phyloP scores from a whole-genome alignment of 2,329 filamentous ascomycete species.

The Penicillium hordei region DNA sequence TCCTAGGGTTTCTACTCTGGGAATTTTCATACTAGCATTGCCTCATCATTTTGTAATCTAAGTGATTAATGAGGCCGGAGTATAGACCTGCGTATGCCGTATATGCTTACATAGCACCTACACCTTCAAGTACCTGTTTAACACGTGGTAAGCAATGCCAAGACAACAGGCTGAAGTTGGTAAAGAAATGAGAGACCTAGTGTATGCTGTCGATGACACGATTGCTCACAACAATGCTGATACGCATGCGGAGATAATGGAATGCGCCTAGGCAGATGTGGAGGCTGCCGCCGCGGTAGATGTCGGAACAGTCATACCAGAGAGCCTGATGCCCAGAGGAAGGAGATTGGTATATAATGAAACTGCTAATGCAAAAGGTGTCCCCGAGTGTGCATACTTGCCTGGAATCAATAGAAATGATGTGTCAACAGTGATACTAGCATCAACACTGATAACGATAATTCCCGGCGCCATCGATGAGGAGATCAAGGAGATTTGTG shows the following conservation, averaged over 20 bases:
- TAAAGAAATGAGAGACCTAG: neutral
- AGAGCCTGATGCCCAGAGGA: neutral
- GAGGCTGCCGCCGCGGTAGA: neutral
- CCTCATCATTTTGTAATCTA: neutral
- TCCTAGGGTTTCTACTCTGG: too few relatives aligned
- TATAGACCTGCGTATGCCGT: neutral
- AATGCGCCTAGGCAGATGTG: neutral
- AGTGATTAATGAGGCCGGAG: too few relatives aligned
- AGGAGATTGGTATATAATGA: neutral
- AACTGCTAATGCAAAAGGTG: neutral
- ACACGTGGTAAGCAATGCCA: too few relatives aligned
- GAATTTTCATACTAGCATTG: neutral
- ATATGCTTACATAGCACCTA: neutral
- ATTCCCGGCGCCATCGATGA: neutral
- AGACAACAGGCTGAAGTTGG: neutral
- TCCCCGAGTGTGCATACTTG: neutral
- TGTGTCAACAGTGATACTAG: neutral
- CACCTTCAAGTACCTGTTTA: neutral
- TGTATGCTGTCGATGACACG: too few relatives aligned
- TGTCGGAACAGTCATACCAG: neutral
- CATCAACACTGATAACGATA: neutral
- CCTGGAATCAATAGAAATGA: neutral
- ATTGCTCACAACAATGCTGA: neutral
- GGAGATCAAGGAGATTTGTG: neutral
- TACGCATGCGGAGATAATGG: neutral